phyloP scores from a whole-genome alignment of 352 stramenopile genomes.

The Phytophthora fragariae region DNA sequence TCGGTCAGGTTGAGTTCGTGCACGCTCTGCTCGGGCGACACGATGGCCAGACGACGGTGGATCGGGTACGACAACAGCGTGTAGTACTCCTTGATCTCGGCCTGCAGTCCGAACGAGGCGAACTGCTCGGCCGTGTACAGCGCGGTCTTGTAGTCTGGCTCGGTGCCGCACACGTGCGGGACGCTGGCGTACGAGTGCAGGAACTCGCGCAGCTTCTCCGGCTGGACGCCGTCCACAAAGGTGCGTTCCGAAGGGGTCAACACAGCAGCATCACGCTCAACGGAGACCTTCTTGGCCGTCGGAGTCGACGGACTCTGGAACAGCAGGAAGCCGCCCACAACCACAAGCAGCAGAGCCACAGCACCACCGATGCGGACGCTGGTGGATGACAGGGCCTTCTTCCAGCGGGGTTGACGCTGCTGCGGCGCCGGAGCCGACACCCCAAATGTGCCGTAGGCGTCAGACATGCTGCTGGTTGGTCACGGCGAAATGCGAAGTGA shows the following conservation, averaged over 20 bases:
- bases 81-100: constrained; percentile 70
- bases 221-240: constrained; percentile 34
- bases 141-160: constrained; percentile 35
- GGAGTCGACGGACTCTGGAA: constrained; percentile 29
- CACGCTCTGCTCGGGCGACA: constrained; percentile 37
- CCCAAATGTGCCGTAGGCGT: constrained; percentile 38
- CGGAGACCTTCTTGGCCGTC: constrained; percentile 8
- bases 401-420: constrained; percentile 18
- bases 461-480: constrained; percentile 25
- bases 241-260: constrained; percentile 22
- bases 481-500: constrained; percentile 27
- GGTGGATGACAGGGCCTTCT: constrained; percentile 26
- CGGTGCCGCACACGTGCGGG: constrained; percentile 45
- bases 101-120: constrained; percentile 54
- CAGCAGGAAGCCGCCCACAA: constrained; percentile 33
- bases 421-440: constrained; percentile 9
- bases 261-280: constrained; percentile 16
- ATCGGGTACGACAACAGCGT: constrained; percentile 71
- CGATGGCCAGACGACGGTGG: constrained; percentile 45
- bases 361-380: constrained; percentile 21
- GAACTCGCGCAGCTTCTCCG: constrained; percentile 34
- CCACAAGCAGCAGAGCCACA: constrained; percentile 21
- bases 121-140: constrained; percentile 45
- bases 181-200: constrained; percentile 39
- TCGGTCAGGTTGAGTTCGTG: constrained; percentile 65